A percentile compares a stretch with the other conserved stretches of the same genome.
phyloP scores from a whole-genome alignment of 1,139 yeast genomes.

The Sugiyamaella sp. region DNA sequence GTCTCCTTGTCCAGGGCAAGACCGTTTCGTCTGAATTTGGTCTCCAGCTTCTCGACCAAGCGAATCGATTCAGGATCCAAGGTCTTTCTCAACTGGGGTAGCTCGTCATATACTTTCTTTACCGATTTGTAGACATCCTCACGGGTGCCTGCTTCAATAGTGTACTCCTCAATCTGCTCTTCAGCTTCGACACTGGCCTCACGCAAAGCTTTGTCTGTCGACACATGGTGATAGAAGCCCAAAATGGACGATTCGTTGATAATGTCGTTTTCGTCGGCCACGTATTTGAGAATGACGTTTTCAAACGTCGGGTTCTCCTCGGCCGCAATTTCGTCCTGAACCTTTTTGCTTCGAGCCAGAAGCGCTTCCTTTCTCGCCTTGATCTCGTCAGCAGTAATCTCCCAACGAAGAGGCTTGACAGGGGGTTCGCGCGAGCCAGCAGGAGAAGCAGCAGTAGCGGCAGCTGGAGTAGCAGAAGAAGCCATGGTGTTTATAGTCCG shows the following conservation, averaged over 20 bases:
- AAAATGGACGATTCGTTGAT: constrained; percentile 52
- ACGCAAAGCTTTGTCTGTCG: constrained; percentile 61
- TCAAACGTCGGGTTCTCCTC: constrained; percentile 56
- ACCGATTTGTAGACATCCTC: constrained; percentile 66
- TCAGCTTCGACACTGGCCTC: constrained; percentile 72
- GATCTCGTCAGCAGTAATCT: constrained; percentile 57
- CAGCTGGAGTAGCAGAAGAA: constrained; percentile 1
- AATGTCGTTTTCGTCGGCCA: constrained; percentile 53
- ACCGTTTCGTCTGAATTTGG: constrained; percentile 65
- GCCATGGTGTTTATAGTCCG: constrained; percentile 5
- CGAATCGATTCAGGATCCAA: constrained; percentile 60
- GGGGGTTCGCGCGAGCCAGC: constrained; percentile 40
- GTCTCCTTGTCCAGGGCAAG: constrained; percentile 59
- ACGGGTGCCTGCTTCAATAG: constrained; percentile 67
- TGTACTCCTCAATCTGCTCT: constrained; percentile 55
- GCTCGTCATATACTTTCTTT: constrained; percentile 51
- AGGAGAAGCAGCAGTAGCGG: constrained; percentile 15
- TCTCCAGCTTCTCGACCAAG: constrained; percentile 58
- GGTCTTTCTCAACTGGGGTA: constrained; percentile 34
- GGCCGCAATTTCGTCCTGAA: constrained; percentile 60
- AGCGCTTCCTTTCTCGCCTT: constrained; percentile 49
- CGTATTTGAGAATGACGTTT: constrained; percentile 55
- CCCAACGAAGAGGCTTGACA: constrained; percentile 63
- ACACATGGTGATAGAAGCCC: constrained; percentile 70
- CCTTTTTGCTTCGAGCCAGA: constrained; percentile 48